Percentiles rank a stretch among this genome's conserved stretches.
These are phyloP conservation scores for Curvularia spicifera DNA, from an alignment of 2,329 filamentous ascomycete species.

Conservation along the genomic window DNA sequence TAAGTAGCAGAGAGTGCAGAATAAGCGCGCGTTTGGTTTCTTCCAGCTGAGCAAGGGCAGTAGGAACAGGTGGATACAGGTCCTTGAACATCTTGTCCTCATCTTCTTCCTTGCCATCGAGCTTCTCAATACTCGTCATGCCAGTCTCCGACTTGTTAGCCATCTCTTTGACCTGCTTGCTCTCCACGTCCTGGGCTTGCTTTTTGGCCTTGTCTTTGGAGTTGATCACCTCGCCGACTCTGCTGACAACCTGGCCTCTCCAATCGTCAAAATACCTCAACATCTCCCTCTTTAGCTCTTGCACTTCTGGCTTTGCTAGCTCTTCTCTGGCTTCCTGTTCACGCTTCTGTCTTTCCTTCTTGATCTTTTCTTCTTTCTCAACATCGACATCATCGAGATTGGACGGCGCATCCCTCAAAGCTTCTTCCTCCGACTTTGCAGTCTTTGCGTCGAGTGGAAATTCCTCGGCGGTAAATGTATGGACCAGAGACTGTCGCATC, in stretches of 20 bases:
- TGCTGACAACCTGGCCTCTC: constrained; percentile 72
- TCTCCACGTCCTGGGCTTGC: constrained; percentile 35
- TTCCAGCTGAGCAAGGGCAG: constrained; percentile 61
- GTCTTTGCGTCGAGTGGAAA: constrained; percentile 18
- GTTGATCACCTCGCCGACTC: constrained; percentile 70
- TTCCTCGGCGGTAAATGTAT: constrained; percentile 50
- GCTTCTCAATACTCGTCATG: constrained; percentile 34
- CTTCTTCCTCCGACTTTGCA: constrained; percentile 33
- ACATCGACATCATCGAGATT: constrained; percentile 35
- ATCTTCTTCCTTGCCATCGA: constrained; percentile 37
- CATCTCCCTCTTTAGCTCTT: constrained; percentile 72
- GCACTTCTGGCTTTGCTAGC: constrained; percentile 58
- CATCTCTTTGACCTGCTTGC: constrained; percentile 26
- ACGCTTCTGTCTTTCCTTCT: constrained; percentile 39
- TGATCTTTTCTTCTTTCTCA: constrained; percentile 41
- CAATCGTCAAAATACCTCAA: constrained; percentile 80
- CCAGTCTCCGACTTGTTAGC: constrained; percentile 40
- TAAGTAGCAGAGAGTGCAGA: constrained; percentile 73
- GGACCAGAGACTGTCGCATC: constrained; percentile 55
- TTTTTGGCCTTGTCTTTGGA: constrained; percentile 44
- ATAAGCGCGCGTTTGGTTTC: constrained; percentile 70
- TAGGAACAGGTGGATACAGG: constrained; percentile 52
- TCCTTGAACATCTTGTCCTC: constrained; percentile 51
- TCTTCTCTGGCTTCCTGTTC: constrained; percentile 54
- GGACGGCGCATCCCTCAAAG: constrained; percentile 31